These are phyloP conservation scores for Boletus sp. DNA, from an alignment of 768 basidiomycete species.

Conservation along the genomic window DNA sequence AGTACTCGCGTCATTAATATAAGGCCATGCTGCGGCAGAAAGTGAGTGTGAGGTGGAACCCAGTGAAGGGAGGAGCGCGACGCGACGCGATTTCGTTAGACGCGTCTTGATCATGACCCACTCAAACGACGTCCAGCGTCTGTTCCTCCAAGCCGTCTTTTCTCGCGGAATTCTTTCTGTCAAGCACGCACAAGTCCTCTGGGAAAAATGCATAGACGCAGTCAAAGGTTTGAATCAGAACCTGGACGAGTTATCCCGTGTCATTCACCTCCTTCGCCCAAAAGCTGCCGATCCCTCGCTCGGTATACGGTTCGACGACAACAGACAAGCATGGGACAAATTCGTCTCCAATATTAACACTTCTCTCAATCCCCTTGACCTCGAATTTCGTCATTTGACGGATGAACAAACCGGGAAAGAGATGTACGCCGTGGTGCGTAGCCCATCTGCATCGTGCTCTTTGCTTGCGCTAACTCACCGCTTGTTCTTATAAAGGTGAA, in stretches of 20 bases:
- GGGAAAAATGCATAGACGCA: constrained; percentile 62
- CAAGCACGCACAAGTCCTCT: constrained; percentile 60
- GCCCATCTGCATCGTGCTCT: neutral
- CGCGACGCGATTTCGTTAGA: constrained; percentile 1
- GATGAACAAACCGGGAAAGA: constrained; percentile 65
- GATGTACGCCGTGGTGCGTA: constrained; percentile 66
- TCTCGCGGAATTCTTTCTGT: constrained; percentile 68
- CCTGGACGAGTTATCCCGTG: neutral
- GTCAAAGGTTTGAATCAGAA: constrained; percentile 56
- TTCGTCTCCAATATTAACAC: constrained; percentile 61
- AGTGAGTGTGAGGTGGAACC: no score
- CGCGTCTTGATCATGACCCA: constrained; percentile 32
- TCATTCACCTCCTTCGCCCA: constrained; percentile 4
- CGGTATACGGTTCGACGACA: constrained; percentile 40
- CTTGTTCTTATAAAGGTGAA: constrained; percentile 55
- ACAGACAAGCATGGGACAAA: constrained; percentile 50
- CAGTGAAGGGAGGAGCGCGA: neutral
- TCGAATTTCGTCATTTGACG: constrained; percentile 62
- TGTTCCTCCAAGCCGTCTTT: constrained; percentile 77
- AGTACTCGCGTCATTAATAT: no score
- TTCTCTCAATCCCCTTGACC: constrained; percentile 62
- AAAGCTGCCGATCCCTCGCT: constrained; percentile 58
- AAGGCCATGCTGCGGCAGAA: no score
- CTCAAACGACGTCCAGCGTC: constrained; percentile 63
- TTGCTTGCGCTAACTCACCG: neutral